Evolutionary conservation across 2,329 filamentous ascomycete genomes (phyloP), one percentile per base, ranked within the genome.

Genomic region (Ophiostoma sp.): DNA sequence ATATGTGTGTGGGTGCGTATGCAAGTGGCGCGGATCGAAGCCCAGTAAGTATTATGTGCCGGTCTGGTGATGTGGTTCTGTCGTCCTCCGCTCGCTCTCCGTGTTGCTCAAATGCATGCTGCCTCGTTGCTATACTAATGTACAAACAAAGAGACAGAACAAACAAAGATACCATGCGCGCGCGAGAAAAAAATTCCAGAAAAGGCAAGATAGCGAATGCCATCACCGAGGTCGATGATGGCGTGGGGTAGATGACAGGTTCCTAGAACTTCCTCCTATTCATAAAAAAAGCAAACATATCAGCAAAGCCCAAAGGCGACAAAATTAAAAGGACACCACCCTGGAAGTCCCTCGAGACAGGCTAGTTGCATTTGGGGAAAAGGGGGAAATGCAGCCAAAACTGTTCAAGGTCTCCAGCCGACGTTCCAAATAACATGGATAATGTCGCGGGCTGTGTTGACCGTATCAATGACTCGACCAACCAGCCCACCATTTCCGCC

Each of bases 381-480:
- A 39, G 8, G 3, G 33, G 33, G 8, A 33, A 45, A 61, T 12
- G 55, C 25, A n/a, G 42, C 39, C 12, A 48, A 4, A 61, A 45
- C 42, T 36, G 28, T 25, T 76, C 73, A 89, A 77, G 85, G 87
- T 80, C 87, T 86, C 89, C 89, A 90, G 64, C 89, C 89, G 75
- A 91, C 90, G 79, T 92, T 92, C 90, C 90, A 91, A 76, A 92
- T 90, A 77, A 92, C 90, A 81, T 92, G 88, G 74, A 88, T 88
- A 78, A 92, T 92, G 78, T 92, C 90, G 78, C 89, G 88, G 77
- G 89, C 90, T 69, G 90, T 92, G 82, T 92, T 92, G 82, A 92
- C 88, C 78, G 93, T 95, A 82, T 97, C 93, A 80, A 95, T 90
- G 69, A 97, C 90, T 78, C 91, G 90, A 75, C 93, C 92, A 79